Evolutionary conservation across 805 yeast species (phyloP).

Genomic region (Naumovozyma dairenensis): DNA sequence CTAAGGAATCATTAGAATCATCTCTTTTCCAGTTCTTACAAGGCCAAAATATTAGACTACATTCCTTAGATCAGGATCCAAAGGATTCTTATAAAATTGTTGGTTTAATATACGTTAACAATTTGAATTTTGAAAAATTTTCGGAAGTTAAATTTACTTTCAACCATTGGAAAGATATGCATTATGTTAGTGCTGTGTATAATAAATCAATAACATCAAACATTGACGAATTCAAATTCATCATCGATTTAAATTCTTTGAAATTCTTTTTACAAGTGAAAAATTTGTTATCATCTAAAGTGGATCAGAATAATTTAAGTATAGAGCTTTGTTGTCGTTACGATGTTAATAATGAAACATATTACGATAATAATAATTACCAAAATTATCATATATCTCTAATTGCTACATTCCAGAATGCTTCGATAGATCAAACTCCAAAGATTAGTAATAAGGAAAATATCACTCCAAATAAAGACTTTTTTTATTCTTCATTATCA

Average conservation of each 20-base stretch:
- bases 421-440: no score
- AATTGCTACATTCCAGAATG: not conserved
- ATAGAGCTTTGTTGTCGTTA: conserved; percentile 28
- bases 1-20: conserved; percentile 1
- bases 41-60: conserved; percentile 19
- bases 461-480: no score
- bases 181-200: conserved; percentile 21
- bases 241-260: conserved; percentile 22
- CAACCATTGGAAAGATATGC: conserved; percentile 27
- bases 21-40: conserved; percentile 14
- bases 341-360: conserved; percentile 27
- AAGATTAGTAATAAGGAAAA: no score
- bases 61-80: conserved; percentile 7
- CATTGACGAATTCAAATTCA: conserved; percentile 26
- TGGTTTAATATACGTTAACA: conserved; percentile 24
- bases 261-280: conserved; percentile 20
- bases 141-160: conserved; percentile 28
- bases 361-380: conserved; percentile 29
- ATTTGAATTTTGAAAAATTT: conserved; percentile 27
- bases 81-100: conserved; percentile 10
- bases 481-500: no score
- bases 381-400: conserved; percentile 23
- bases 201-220: conserved; percentile 18
- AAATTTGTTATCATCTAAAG: conserved; percentile 10
- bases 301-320: conserved; percentile 8